Evolutionary conservation across 306 rosid genomes (phyloP).

Genomic region (Calophaca sinica): DNA sequence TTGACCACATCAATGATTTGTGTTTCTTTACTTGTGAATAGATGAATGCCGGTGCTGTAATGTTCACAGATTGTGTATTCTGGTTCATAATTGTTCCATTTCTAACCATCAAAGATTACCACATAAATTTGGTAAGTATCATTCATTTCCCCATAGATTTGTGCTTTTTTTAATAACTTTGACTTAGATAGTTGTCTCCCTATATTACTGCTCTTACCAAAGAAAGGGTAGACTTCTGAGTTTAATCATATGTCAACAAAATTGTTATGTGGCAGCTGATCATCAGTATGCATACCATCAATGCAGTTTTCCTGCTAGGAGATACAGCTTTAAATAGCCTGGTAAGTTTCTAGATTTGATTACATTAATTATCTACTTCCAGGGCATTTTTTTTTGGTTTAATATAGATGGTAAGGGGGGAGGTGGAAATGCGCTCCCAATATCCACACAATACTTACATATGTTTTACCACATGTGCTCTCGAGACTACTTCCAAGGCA

Average conservation of each 20-base stretch:
- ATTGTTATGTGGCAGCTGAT: constrained; percentile 62
- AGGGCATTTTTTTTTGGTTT: too few species aligned
- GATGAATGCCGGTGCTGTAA: constrained; percentile 98
- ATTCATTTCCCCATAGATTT: constrained; percentile 10
- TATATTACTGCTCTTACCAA: not conserved
- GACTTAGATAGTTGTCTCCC: not conserved
- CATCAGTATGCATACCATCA: constrained; percentile 82
- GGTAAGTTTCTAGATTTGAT: constrained; percentile 59
- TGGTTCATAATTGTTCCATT: constrained; percentile 93
- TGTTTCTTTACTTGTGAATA: constrained; percentile 48
- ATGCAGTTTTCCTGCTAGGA: constrained; percentile 89
- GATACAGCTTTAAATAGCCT: constrained; percentile 85
- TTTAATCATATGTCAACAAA: constrained; percentile 9
- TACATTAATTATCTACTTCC: constrained; percentile 2
- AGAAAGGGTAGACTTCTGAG: constrained; percentile 9
- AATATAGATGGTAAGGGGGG: too few species aligned
- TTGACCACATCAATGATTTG: constrained; percentile 19
- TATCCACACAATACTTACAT: too few species aligned
- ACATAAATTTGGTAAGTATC: constrained; percentile 80
- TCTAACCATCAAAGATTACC: constrained; percentile 77
- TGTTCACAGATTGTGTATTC: constrained; percentile 90
- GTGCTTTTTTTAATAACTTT: constrained; percentile 3
- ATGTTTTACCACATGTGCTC: too few species aligned
- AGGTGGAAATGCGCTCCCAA: too few species aligned
- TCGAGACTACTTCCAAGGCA: not conserved